These are phyloP conservation scores for Phylloporus sp. DNA, from an alignment of 768 basidiomycete genomes.

Conservation along the genomic window DNA sequence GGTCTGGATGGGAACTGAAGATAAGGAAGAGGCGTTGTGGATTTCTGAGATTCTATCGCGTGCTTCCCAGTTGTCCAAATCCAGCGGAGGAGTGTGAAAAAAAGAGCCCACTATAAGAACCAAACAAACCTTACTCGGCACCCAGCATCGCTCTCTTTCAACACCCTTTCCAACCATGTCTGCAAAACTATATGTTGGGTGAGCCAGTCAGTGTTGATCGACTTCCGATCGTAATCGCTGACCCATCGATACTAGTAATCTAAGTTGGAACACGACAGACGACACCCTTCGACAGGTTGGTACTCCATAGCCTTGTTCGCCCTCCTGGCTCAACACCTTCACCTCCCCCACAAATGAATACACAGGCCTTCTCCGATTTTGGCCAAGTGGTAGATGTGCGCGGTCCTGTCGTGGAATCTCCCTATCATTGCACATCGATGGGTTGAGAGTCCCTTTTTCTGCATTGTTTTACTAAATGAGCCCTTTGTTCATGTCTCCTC, in stretches of 20 bases:
- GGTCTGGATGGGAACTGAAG: not conserved
- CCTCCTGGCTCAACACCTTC: conserved; percentile 7
- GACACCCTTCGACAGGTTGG: conserved; percentile 24
- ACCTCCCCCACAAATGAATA: not conserved
- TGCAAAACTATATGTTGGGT: conserved; percentile 33
- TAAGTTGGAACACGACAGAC: conserved; percentile 34
- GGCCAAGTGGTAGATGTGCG: conserved; percentile 51
- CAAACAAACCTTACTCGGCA: conserved; percentile 15
- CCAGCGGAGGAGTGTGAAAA: conserved; percentile 33
- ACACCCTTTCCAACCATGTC: conserved; percentile 24
- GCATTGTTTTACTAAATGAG: conserved; percentile 24
- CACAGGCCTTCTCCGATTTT: conserved; percentile 40
- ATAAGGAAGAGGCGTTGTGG: conserved; percentile 7
- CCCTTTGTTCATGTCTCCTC: conserved; percentile 23
- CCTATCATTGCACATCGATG: conserved; percentile 30
- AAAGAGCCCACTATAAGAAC: conserved; percentile 25
- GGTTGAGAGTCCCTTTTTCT: conserved; percentile 24
- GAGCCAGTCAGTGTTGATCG: conserved; percentile 4
- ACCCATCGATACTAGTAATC: conserved; percentile 18
- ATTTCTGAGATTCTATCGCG: conserved; percentile 5
- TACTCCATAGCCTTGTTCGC: not conserved
- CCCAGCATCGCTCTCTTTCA: conserved; percentile 12
- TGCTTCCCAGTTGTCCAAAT: conserved; percentile 19
- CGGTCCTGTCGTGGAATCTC: conserved; percentile 31
- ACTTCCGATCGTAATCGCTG: not conserved